Evolutionary conservation across 2,329 filamentous ascomycete species (phyloP), one percentile per base, ranked within the genome.

Genomic region (Penicillium expansum): DNA sequence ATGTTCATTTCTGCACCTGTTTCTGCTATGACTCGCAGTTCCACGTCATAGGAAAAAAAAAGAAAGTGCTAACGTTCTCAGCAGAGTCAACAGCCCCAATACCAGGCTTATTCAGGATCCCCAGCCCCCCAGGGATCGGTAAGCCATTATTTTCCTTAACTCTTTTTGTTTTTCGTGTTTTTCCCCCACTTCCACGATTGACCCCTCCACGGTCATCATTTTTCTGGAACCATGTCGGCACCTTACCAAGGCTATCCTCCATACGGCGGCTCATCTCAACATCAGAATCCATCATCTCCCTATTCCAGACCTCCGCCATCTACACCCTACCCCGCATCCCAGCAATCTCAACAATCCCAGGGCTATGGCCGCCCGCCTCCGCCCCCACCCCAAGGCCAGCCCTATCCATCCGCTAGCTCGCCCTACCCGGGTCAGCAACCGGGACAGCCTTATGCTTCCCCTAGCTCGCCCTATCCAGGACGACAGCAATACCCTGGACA

Each of bases 51-150:
- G 49, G 56, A 60, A 39, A 42, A 53, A 24, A 51, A 47, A 35
- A 22, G 8, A 11, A 16, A 20, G 37, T 14, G 41, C 32, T 52
- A 24, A 52, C 8, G 4, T 52, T 18, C 27, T 13, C 27, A 14
- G n/a, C 38, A 55, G 54, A 47, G 20, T 41, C 59, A 59, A 50
- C 78, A 81, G 64, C 74, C 71, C 59, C 76, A 79, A 67, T 85
- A 85, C 73, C 82, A 85, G 75, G 79, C 82, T 62, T 85, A 82
- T 69, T 79, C 77, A 65, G 79, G 77, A 65, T 70, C 67, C 45
- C 58, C 68, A 59, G 67, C 69, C 57, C 63, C 66, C 49, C 66
- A 68, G 59, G 68, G 67, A 63, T 65, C 72, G 69, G 74, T 76
- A 76, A 72, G 74, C 69, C 58, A 62, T 39, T 20, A 58, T 61